Evolutionary conservation across 495 filamentous ascomycete species (phyloP), one percentile per base, ranked within the genome.

Genomic region (Podospora pseudoanserina): DNA sequence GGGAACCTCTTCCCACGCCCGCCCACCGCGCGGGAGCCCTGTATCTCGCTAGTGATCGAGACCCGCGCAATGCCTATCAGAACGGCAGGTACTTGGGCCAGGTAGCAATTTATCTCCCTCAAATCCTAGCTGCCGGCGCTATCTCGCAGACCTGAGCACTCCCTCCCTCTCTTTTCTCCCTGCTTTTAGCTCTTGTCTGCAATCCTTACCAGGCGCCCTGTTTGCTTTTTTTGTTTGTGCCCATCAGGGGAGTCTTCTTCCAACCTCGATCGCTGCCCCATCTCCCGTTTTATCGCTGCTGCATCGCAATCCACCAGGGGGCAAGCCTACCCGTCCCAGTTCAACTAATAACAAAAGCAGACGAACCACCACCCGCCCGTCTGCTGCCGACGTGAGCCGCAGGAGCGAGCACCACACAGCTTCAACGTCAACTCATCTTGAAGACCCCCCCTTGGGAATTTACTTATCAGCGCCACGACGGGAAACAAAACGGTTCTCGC

Each of bases 61-160:
- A 73, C 75, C 56, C 64, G 64, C 55, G 55, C 15, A 64, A 60
- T 55, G 67, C 68, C 69, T 71, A 68, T 62, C 69, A 66, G 67
- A 39, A 70, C 61, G 65, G 44, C 61, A 7, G 67, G 63, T 71
- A 75, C 67, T 56, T 68, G 49, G 28, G 16, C 60, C 54, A 59
- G 20, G 68, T 66, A 64, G 56, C 74, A 76, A 76, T 76, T 76
- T 76, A 76, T 76, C 72, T 72, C 70, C 65, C 73, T 74, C 73
- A 72, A 72, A 73, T 70, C 75, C 71, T 44, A 70, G 68, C 71
- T 65, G 67, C 62, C 62, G 66, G 54, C 75, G 68, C 75, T 75
- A 74, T 77, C 73, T 75, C 63, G 65, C 30, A 27, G 32, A 32
- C 15, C 39, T 49, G 27, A n/a, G 61, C 61, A 32, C 34, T 62